Conservation (phyloP, 164 flowering plant species). For the Kalanchoe fedtschenkoi region DNA sequence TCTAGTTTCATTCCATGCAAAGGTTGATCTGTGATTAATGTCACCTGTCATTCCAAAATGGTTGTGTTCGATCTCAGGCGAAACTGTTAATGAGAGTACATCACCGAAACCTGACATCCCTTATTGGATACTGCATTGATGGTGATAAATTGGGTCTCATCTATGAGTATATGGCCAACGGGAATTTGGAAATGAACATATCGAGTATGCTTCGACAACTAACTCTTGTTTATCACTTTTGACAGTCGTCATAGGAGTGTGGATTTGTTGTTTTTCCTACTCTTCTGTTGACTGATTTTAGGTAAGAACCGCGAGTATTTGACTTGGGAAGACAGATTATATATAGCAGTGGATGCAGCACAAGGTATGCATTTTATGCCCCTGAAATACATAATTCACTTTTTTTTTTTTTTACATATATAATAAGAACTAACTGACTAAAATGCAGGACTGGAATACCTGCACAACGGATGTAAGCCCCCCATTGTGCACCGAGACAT, state of each 20-base stretch:
- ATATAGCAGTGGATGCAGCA: slow-evolving; percentile 11
- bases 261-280: neutral
- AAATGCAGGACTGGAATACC: slow-evolving; percentile 9
- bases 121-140: slow-evolving; percentile 19
- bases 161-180: slow-evolving; percentile 18
- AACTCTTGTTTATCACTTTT: neutral
- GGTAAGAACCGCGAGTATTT: slow-evolving; percentile 3
- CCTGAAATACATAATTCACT: neutral
- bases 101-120: slow-evolving; percentile 16
- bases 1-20: neutral
- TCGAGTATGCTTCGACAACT: slow-evolving; percentile 10
- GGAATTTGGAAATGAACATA: slow-evolving; percentile 10
- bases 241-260: neutral
- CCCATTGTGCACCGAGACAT: slow-evolving; percentile 11
- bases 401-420: neutral
- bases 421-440: neutral
- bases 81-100: slow-evolving; percentile 15
- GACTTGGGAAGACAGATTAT: slow-evolving; percentile 15
- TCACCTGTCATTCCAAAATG: neutral
- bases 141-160: slow-evolving; percentile 14
- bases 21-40: neutral
- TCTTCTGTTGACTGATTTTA: neutral
- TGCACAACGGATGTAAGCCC: slow-evolving; percentile 10
- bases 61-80: slow-evolving; percentile 4
- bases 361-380: slow-evolving; percentile 1